Conservation (phyloP, 805 yeast genomes). For the Candida dajiaensis region DNA sequence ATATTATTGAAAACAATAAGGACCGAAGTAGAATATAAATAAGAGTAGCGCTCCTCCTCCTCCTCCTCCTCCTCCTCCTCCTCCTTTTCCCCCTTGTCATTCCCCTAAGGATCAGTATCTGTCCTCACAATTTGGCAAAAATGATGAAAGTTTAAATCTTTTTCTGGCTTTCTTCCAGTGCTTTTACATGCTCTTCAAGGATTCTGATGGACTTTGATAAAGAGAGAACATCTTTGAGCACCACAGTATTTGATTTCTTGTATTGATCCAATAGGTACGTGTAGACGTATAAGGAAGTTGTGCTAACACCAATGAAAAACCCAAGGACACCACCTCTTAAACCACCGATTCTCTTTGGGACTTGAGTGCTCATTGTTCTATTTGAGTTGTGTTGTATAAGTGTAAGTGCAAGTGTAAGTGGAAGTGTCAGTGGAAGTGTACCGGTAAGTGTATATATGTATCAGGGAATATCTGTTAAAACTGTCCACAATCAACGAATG, state of each 20-base stretch:
- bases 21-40: too few relatives aligned
- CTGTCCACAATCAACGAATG: too few relatives aligned
- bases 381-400: not conserved
- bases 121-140: not conserved
- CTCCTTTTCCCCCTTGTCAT: too few relatives aligned
- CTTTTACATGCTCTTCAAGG: conserved; percentile 64
- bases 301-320: conserved; percentile 68
- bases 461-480: too few relatives aligned
- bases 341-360: conserved; percentile 29
- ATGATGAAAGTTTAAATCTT: not conserved
- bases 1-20: too few relatives aligned
- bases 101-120: too few relatives aligned
- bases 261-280: conserved; percentile 75
- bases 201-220: conserved; percentile 62
- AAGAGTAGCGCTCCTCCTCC: too few relatives aligned
- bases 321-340: conserved; percentile 57
- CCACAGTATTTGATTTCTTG: conserved; percentile 63
- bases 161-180: conserved; percentile 38
- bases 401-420: too few relatives aligned
- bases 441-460: too few relatives aligned
- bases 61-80: too few relatives aligned
- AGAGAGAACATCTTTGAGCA: conserved; percentile 67
- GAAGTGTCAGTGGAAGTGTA: too few relatives aligned
- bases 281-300: conserved; percentile 72
- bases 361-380: not conserved